Base-by-base conservation (phyloP, 768 basidiomycete species). In the Termitomyces eurrhizus region DNA sequence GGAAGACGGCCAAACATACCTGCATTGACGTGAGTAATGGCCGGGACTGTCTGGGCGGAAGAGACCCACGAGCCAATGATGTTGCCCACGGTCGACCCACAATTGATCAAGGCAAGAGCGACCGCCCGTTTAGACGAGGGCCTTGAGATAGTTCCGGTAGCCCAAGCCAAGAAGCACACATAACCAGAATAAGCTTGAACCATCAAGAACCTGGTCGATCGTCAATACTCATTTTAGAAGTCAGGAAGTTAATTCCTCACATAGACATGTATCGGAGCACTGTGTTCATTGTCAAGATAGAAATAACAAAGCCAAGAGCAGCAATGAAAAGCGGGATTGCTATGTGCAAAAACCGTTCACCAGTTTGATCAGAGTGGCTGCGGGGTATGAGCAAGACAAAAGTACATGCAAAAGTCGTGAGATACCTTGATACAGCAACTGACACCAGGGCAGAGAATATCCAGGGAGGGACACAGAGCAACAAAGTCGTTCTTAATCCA, bases 391-490 rank as follows among this genome's bases (percentile, higher is more conserved):
- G 62, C 14, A 62, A 37, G 26, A 42, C 11, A 42, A 21, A 32
- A 32, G 18, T 9, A 24, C 7, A 32, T 58, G 62, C 49, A 45
- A 72, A 72, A 77, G 80, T 67, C 12, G 32, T 26, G 18, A 48
- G 9, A 48, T 52, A 83, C 85, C 72, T 79, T 67, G 73, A 79
- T 63, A 78, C 39, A 16, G 70, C 21, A 70, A 93, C 83, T 0
- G 89, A 82, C 24, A 83, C 75, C 5, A 84, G 58, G 0, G 88
- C 80, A 0, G 89, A 81, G 66, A 90, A 86, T 9, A 79, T 74
- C 78, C 86, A 94, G n/a, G 92, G 92, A 36, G 91, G 92, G 8
- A 88, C 89, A 66, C 90, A 92, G 58, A 94, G 78, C 44, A 93
- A 73, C 39, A 94, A 75, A 16, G 89, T 87, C 18, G 87, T 74